Base-by-base conservation (phyloP, 106 monocot genomes). In the Ottelia alismoides region DNA sequence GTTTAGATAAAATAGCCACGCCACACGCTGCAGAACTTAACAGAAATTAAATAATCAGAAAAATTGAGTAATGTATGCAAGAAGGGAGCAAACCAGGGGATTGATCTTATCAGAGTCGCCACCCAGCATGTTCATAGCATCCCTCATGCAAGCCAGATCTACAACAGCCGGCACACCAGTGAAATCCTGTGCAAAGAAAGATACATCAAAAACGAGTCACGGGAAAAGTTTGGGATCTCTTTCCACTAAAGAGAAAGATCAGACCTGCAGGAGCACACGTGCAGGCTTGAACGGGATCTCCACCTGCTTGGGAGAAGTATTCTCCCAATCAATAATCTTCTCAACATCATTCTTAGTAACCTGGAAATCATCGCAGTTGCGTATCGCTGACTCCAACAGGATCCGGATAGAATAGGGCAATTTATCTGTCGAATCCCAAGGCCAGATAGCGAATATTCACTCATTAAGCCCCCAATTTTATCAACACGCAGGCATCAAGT, bases 221-320 rank as follows among this genome's bases (percentile, higher is more conserved):
- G 18, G n/a, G n/a, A n/a, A n/a, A n/a, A n/a, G n/a, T n/a, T n/a
- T n/a, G n/a, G n/a, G n/a, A n/a, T n/a, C n/a, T n/a, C n/a, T n/a
- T n/a, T n/a, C n/a, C n/a, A n/a, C n/a, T n/a, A n/a, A 2, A 35
- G 45, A 45, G 10, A 58, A 24, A 28, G 47, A n/a, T 53, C 62
- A 49, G 49, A 87, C 94, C 88, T 96, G 94, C 29, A 96, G 78
- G 30, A 96, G 88, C 32, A 96, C 88, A 56, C 88, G 88, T 29
- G 94, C 94, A 56, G 94, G 94, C 69, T 96, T 96, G 63, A 96
- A 96, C 1, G 88, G 81, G 30, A 96, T 96, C 53, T 96, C 88
- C 26, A 88, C 88, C 24, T 66, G 70, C 47, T 79, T 88, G 3
- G 88, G 84, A 30, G 94, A 65, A 43, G 81, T 74, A 53, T 88